Evolutionary conservation across 495 filamentous ascomycete genomes (phyloP).

Genomic region (Astrocystis sublimbata): DNA sequence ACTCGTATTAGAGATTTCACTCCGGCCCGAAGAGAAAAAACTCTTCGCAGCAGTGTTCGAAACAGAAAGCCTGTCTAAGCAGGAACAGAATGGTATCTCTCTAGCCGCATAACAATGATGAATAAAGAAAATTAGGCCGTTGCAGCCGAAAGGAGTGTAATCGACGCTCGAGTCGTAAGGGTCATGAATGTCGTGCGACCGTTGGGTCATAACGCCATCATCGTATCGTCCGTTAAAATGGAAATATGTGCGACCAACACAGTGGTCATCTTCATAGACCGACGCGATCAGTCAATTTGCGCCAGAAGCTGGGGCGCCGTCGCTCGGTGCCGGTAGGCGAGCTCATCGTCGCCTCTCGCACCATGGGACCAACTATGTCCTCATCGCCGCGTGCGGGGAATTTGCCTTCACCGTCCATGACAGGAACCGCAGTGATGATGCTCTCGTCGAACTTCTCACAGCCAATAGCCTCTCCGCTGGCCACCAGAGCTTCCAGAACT

Average conservation of each 20-base stretch:
- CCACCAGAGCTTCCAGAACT: constrained; percentile 50
- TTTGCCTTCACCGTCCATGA: constrained; percentile 69
- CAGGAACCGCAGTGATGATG: constrained; percentile 44
- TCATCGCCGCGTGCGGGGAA: constrained; percentile 85
- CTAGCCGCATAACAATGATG: constrained; percentile 4
- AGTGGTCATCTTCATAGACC: constrained; percentile 38
- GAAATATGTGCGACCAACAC: background rate
- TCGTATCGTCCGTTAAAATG: background rate
- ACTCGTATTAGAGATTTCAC: background rate
- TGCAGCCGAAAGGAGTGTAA: background rate
- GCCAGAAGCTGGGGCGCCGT: constrained; percentile 46
- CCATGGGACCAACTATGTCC: constrained; percentile 93
- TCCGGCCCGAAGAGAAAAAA: background rate
- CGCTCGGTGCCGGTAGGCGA: constrained; percentile 40
- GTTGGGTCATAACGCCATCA: constrained; percentile 9
- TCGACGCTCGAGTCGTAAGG: constrained; percentile 7
- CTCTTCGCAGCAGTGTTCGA: background rate
- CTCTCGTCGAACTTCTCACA: constrained; percentile 42
- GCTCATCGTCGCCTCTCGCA: constrained; percentile 56
- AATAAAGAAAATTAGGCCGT: background rate
- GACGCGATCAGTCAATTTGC: constrained; percentile 46
- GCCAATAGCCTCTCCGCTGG: constrained; percentile 29
- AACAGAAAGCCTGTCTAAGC: constrained; percentile 1
- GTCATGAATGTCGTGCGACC: constrained; percentile 9
- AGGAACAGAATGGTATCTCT: constrained; percentile 22